These are phyloP conservation scores for Oxytropis ochrocephala DNA, from an alignment of 306 rosid genomes.

Conservation along the genomic window DNA sequence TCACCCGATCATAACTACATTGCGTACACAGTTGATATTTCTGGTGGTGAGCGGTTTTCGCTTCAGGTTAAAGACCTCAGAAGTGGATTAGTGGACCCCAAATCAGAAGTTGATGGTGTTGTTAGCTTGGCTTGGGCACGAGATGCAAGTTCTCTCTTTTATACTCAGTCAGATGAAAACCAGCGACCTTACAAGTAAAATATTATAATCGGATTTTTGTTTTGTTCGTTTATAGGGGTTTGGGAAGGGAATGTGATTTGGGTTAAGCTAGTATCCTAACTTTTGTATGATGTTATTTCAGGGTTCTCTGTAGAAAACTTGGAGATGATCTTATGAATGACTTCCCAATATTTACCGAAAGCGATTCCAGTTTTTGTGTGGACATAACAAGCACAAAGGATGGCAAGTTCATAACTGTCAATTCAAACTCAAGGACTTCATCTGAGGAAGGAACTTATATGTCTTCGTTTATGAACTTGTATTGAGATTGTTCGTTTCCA, in stretches of 20 bases:
- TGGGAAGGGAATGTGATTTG: neutral
- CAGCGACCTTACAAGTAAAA: conserved; percentile 86
- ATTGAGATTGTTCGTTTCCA: conserved; percentile 11
- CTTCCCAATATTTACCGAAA: conserved; percentile 57
- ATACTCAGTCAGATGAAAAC: conserved; percentile 73
- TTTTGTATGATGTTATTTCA: conserved; percentile 29
- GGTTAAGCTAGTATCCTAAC: conserved; percentile 14
- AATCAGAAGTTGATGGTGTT: conserved; percentile 42
- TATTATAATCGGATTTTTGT: neutral
- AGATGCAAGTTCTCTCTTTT: conserved; percentile 58
- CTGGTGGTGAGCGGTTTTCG: conserved; percentile 65
- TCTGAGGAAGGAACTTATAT: conserved; percentile 87
- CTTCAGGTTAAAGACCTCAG: conserved; percentile 83
- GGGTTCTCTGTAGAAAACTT: conserved; percentile 65
- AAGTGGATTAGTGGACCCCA: conserved; percentile 49
- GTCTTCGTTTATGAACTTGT: conserved; percentile 14
- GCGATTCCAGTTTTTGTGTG: conserved; percentile 75
- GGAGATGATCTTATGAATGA: conserved; percentile 39
- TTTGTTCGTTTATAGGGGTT: neutral
- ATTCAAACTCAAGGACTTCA: conserved; percentile 98
- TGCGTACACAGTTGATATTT: conserved; percentile 71
- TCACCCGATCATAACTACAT: conserved; percentile 84
- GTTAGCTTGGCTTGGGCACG: conserved; percentile 91
- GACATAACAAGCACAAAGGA: conserved; percentile 94
- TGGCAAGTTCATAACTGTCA: conserved; percentile 94